These are phyloP conservation scores for Bimuria novae-zelandiae DNA, from an alignment of 2,329 filamentous ascomycete genomes.

Conservation along the genomic window DNA sequence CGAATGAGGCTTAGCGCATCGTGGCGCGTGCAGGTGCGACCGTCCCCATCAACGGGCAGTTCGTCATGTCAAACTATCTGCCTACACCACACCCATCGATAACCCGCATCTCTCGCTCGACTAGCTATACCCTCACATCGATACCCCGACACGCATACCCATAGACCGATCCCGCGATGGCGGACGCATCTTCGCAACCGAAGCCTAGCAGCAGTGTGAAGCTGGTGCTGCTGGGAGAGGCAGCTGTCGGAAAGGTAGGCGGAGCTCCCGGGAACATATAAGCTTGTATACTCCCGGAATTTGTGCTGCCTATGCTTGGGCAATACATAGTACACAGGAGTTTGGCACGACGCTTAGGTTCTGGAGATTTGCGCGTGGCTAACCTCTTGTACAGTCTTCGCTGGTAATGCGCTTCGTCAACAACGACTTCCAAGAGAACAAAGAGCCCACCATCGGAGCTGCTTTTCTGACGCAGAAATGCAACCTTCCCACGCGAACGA, in stretches of 20 bases:
- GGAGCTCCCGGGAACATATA: background rate
- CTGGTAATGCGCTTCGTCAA: slow-evolving; percentile 98
- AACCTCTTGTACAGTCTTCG: slow-evolving; percentile 72
- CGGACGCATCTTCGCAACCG: slow-evolving; percentile 69
- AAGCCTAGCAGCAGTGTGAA: slow-evolving; percentile 99
- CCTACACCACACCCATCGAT: slow-evolving; percentile 17
- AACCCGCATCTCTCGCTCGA: slow-evolving; percentile 10
- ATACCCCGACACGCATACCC: slow-evolving; percentile 5
- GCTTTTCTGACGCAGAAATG: slow-evolving; percentile 99
- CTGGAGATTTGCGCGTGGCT: slow-evolving; percentile 6
- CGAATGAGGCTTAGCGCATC: slow-evolving; percentile 5
- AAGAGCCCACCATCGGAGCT: slow-evolving; percentile 98
- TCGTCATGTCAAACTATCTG: slow-evolving; percentile 26
- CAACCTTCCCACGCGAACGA: slow-evolving; percentile 85
- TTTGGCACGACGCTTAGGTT: background rate
- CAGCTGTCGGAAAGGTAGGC: slow-evolving; percentile 93
- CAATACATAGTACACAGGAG: too few relatives aligned
- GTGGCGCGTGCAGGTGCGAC: slow-evolving; percentile 6
- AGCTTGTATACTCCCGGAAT: background rate
- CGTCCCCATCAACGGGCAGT: background rate
- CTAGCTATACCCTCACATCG: background rate
- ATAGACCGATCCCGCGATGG: slow-evolving; percentile 59
- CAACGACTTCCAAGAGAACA: slow-evolving; percentile 99
- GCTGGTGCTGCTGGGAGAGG: slow-evolving; percentile 95
- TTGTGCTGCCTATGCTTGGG: background rate